Percentiles rank a stretch among this genome's conserved stretches.
These are phyloP conservation scores for Mortierella sp. DNA, from an alignment of 371 early-diverging fungal genomes.

Conservation along the genomic window DNA sequence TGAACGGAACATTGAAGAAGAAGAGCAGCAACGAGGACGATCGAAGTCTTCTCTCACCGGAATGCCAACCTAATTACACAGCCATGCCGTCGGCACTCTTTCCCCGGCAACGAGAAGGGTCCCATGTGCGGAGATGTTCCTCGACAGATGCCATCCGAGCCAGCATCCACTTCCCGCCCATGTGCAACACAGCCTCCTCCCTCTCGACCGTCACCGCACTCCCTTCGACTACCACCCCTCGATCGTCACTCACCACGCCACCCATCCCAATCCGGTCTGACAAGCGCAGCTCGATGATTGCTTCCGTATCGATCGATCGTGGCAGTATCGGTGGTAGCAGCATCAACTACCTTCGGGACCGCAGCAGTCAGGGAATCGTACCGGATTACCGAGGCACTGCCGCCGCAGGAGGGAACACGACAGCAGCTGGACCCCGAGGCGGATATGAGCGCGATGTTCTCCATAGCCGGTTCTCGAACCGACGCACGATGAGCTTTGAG, in stretches of 20 bases:
- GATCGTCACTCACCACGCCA: constrained; percentile 5
- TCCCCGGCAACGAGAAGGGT: constrained; percentile 24
- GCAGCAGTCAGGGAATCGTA: not conserved
- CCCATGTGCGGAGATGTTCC: constrained; percentile 47
- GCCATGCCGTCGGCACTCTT: constrained; percentile 39
- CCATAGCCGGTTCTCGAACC: constrained; percentile 23
- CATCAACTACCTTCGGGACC: not conserved
- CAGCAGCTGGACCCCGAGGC: not conserved
- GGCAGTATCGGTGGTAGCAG: not conserved
- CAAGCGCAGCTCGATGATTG: constrained; percentile 41
- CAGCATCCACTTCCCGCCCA: constrained; percentile 24
- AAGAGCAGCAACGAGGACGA: constrained; percentile 40
- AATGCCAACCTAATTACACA: constrained; percentile 39
- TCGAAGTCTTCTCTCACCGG: constrained; percentile 26
- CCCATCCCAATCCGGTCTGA: constrained; percentile 31
- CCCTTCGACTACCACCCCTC: not conserved
- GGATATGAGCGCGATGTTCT: constrained; percentile 23
- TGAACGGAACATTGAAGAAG: constrained; percentile 23
- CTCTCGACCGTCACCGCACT: not conserved
- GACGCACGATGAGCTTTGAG: constrained; percentile 47
- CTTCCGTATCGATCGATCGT: not conserved
- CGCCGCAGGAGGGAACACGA: constrained; percentile 4
- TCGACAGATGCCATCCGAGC: constrained; percentile 36
- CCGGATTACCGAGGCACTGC: constrained; percentile 24
- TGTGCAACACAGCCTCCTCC: not conserved